Base-by-base conservation (phyloP, 768 basidiomycete genomes). In the Termitomyces sp. region DNA sequence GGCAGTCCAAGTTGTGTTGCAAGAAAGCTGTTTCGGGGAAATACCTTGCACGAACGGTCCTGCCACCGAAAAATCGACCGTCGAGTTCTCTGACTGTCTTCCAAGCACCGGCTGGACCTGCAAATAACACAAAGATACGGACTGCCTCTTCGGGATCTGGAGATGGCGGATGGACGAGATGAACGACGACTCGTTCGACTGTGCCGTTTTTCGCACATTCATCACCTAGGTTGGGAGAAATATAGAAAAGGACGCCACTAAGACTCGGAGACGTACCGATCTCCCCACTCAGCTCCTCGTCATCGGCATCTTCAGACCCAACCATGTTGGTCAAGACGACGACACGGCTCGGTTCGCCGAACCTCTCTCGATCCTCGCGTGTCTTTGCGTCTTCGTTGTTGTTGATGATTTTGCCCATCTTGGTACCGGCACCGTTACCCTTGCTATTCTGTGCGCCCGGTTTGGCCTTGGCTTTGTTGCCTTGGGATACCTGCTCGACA, bases 81-180 rank as follows among this genome's bases (percentile, higher is more conserved):
- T 98, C 93, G 53, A 98, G 78, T 69, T 96, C 94, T 49, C 93
- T 83, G 2, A 95, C 92, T 0, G 93, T 94, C 72, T 93, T 92
- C 95, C 94, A 98, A 6, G 95, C 96, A 12, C 93, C 96, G 0
- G 82, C 94, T 5, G 92, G 91, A 1, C 95, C 96, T 0, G 86
- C 85, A 66, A 96, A 98, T 53, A 90, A 75, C 16, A 98, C 88
- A 68, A 97, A 98, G 54, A 98, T 87, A 53, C 94, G 86, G 4
- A 97, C 88, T 1, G 87, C 85, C n/a, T 93, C 88, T n/a, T 86
- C 85, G 2, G 83, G 77, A 49, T 87, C 78, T 3, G 71, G 61
- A 0, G 92, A 82, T 2, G 81, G 74, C 2, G 92, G 91, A 43
- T 86, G 77, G 46, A 90, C 81, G 40, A 83, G 73, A 64, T 98